These are phyloP conservation scores for Botryotinia convoluta DNA, from an alignment of 2,329 filamentous ascomycete species.

Conservation along the genomic window DNA sequence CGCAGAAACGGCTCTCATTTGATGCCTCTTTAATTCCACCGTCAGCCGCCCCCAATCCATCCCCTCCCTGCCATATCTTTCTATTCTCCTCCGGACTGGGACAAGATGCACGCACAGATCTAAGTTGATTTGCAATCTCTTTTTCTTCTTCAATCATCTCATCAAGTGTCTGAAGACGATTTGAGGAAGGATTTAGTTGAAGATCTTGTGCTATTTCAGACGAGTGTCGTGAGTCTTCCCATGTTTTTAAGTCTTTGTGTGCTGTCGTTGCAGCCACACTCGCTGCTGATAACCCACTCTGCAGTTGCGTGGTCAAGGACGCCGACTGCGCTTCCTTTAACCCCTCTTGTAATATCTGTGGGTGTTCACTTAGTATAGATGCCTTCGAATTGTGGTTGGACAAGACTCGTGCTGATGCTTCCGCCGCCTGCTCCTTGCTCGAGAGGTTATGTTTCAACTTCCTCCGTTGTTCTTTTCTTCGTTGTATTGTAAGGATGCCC, in stretches of 20 bases:
- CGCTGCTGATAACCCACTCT: not conserved
- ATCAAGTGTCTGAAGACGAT: not conserved
- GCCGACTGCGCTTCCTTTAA: not conserved
- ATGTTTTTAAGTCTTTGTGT: not conserved
- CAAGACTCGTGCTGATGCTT: not conserved
- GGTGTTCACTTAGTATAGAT: not conserved
- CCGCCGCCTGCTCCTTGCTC: not conserved
- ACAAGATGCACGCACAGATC: not conserved
- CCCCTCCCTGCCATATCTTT: not conserved
- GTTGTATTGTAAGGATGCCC: not conserved
- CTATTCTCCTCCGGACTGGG: not conserved
- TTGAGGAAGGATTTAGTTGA: not conserved
- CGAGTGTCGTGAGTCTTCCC: not conserved
- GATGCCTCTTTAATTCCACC: not conserved
- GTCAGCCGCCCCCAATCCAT: not conserved
- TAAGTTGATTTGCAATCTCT: not conserved
- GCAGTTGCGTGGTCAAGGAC: not conserved
- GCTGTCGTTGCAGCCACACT: not conserved
- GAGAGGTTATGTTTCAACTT: not conserved
- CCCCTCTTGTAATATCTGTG: not conserved
- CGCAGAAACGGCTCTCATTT: not conserved
- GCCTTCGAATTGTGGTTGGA: not conserved
- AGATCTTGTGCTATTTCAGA: not conserved
- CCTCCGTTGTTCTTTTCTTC: not conserved
- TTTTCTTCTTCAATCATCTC: slow-evolving; percentile 3